Percentiles rank a stretch among this genome's conserved stretches.
Conservation (phyloP, 352 stramenopile species). For the Globisporangium emineosum region DNA sequence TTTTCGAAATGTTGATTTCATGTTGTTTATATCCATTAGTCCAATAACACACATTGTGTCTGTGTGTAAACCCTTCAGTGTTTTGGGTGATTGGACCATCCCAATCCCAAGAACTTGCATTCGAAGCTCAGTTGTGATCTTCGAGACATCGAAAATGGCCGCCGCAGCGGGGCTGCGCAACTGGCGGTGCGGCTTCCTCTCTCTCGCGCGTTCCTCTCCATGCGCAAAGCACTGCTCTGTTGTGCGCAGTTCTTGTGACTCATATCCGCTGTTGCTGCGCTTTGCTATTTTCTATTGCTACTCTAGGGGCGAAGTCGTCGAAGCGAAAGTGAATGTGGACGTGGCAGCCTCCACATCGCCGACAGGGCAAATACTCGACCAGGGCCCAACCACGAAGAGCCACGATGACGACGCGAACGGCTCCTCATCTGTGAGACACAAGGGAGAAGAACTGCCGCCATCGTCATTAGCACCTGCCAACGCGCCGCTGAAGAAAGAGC, state of each 20-base stretch:
- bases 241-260: neutral
- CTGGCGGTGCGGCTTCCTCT: slow-evolving; percentile 23
- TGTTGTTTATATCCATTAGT: too few relatives aligned
- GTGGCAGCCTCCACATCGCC: neutral
- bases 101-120: too few relatives aligned
- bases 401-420: slow-evolving; percentile 9
- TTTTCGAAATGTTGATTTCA: too few relatives aligned
- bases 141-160: slow-evolving; percentile 1
- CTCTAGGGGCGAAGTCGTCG: slow-evolving; percentile 29
- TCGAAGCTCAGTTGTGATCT: too few relatives aligned
- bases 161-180: slow-evolving; percentile 25
- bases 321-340: slow-evolving; percentile 17
- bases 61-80: too few relatives aligned
- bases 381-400: neutral
- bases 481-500: slow-evolving; percentile 23
- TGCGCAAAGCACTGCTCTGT: neutral
- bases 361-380: neutral
- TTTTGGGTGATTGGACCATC: too few relatives aligned
- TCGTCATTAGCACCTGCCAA: neutral
- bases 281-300: neutral
- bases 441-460: neutral
- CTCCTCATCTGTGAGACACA: neutral
- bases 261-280: neutral
- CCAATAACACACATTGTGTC: too few relatives aligned
- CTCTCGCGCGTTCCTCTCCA: neutral